Base-by-base conservation (phyloP, 1,284 basidiomycete genomes). In the Pseudozyma tsukubaensis region DNA sequence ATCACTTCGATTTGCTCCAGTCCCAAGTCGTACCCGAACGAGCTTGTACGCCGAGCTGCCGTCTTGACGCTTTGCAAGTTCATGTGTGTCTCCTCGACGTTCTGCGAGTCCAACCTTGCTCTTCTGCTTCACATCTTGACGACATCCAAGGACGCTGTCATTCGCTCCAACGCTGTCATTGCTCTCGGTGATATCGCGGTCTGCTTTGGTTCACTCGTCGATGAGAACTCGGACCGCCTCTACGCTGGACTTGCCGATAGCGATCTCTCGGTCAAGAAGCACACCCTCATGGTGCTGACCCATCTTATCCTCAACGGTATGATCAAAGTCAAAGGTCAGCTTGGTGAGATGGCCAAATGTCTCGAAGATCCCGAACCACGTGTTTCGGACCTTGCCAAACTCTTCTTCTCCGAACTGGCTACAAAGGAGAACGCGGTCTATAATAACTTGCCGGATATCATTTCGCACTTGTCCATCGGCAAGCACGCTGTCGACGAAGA, bases 341-440 rank as follows among this genome's bases (percentile, higher is more conserved):
- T 98, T 4, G 96, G 97, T 36, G 97, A 98, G 87, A 97, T 99
- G 94, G 97, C 96, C 36, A 99, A 99, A 86, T 99, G 96, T 82
- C 86, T 99, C 19, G 94, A 98, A 85, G 95, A 99, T 85, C 88
- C 89, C n/a, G 96, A 98, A 49, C 88, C 88, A 60, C 87, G 95
- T 11, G 92, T 99, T 66, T 90, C 92, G 14, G 94, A 98, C 81
- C 88, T 99, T 18, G 95, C 97, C 42, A 97, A 95, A 85, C 85
- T 99, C 58, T 99, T 99, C 90, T 99, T 99, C 88, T 91, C 90
- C 24, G 94, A 99, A 83, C 86, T 99, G 40, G 92, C 94, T 37
- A 95, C 88, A 21, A 99, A 99, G 87, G 96, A 99, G 82, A 98
- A 98, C 83, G 96, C 94, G 12, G 95, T 99, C 66, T 99, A 98